Base-by-base conservation (phyloP, 345 rosid species). In the Moricandia arvensis region DNA sequence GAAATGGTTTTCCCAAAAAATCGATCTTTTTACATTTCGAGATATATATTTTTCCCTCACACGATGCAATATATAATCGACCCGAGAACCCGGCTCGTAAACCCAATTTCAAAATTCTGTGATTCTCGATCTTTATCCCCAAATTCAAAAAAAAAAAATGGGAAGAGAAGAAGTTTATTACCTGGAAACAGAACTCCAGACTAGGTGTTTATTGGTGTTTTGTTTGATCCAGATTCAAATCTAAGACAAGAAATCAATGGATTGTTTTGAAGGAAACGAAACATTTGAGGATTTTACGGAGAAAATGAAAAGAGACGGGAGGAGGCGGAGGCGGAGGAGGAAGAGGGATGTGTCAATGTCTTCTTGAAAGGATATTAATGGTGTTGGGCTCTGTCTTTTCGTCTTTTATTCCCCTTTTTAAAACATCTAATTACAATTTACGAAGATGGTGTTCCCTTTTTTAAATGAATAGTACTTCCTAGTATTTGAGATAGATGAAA, bases 281-380 rank as follows among this genome's bases (percentile, higher is more conserved):
- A 47, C n/a, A 43, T 47, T 43, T n/a, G 8, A 47, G 18, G 7
- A 47, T n/a, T n/a, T n/a, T n/a, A 58, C 3, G 6, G 7, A 76
- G 80, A 41, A 55, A 55, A 69, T 8, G 66, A 63, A 38, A 53
- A 55, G 69, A 49, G 80, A 63, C 55, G 70, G 38, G 54, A 30
- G 59, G 76, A 71, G 76, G 8, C n/a, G 55, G 55, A 49, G 75
- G 29, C 29, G 31, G 69, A 63, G 63, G 69, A 75, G 41, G 74
- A 60, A 31, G 75, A 62, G 41, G 64, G 69, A 51, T 72, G 63
- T 72, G 76, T 78, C 47, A 35, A 35, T 78, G 81, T 78, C 77
- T 78, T 78, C 69, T 78, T 72, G 81, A 67, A 72, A 67, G 2
- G 77, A 64, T 77, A 72, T 78, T 67, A 72, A 72, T 78, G 77